These are phyloP conservation scores for Solanum arcanum DNA, from an alignment of 257 asterid species.

Conservation along the genomic window DNA sequence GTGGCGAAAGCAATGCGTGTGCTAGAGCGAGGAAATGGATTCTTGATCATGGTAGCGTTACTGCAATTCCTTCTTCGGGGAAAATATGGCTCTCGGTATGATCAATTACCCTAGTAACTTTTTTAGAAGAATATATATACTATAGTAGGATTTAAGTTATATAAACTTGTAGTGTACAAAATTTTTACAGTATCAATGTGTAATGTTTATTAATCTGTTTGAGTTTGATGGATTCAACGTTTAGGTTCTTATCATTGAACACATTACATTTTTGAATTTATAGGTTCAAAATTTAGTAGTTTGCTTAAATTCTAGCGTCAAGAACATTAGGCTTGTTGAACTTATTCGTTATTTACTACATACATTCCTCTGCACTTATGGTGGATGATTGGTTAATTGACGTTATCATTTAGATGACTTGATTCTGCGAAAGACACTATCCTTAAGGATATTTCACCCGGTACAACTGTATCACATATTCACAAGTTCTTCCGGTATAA, in stretches of 20 bases:
- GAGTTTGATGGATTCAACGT: too few species aligned
- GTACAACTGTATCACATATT: not conserved
- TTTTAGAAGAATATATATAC: not conserved
- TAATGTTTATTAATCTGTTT: too few species aligned
- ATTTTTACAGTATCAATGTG: not conserved
- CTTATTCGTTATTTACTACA: not conserved
- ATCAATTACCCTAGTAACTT: not conserved
- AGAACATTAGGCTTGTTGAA: not conserved
- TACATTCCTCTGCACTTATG: not conserved
- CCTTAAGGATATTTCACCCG: not conserved
- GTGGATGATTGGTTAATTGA: not conserved
- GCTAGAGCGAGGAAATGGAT: slow-evolving; percentile 67
- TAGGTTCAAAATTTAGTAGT: not conserved
- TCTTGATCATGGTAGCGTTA: slow-evolving; percentile 59
- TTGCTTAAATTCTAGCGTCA: not conserved
- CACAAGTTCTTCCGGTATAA: not conserved
- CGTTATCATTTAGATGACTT: not conserved
- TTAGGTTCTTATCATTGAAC: not conserved
- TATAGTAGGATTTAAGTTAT: not conserved
- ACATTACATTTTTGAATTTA: not conserved
- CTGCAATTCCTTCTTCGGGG: slow-evolving; percentile 71
- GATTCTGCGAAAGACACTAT: not conserved
- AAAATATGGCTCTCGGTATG: slow-evolving; percentile 66
- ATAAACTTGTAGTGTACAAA: not conserved
- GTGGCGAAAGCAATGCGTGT: slow-evolving; percentile 39